Evolutionary conservation across 2,329 filamentous ascomycete genomes (phyloP).

Genomic region (Cordyceps cicadae): DNA sequence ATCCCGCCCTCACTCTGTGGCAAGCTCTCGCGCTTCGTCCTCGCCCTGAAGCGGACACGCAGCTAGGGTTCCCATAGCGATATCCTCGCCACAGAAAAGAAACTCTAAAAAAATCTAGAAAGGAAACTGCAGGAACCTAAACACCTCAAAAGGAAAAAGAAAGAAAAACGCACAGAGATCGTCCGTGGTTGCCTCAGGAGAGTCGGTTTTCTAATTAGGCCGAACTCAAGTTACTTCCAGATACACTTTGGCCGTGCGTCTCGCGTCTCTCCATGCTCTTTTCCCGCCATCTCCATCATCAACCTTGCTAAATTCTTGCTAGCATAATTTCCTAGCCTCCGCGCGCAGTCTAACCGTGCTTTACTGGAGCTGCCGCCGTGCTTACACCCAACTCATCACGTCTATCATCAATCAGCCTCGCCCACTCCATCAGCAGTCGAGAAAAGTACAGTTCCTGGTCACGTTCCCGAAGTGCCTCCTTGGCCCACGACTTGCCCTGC

Average conservation of each 20-base stretch:
- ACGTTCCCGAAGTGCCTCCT: constrained; percentile 53
- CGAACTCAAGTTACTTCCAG: not conserved
- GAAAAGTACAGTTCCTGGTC: constrained; percentile 81
- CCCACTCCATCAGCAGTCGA: constrained; percentile 70
- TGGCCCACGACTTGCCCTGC: constrained; percentile 57
- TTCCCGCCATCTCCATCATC: not conserved
- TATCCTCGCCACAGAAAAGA: not conserved
- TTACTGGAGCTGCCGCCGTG: not conserved
- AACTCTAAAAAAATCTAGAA: constrained; percentile 1
- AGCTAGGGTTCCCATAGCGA: not conserved
- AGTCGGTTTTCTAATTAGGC: not conserved
- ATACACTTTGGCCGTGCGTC: not conserved
- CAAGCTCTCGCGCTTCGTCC: too few species aligned
- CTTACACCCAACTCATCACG: constrained; percentile 36
- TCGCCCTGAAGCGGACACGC: not conserved
- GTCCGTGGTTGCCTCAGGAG: not conserved
- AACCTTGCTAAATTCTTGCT: not conserved
- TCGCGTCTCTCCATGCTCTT: not conserved
- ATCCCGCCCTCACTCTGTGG: not conserved
- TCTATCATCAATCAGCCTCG: constrained; percentile 55
- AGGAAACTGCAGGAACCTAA: too few species aligned
- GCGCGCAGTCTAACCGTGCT: not conserved
- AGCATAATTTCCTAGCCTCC: not conserved
- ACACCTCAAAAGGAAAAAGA: too few species aligned
- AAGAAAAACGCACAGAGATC: not conserved